Percentiles rank a stretch among this genome's conserved stretches.
These are phyloP conservation scores for Yarrowia sp. DNA, from an alignment of 805 yeast genomes.

Conservation along the genomic window DNA sequence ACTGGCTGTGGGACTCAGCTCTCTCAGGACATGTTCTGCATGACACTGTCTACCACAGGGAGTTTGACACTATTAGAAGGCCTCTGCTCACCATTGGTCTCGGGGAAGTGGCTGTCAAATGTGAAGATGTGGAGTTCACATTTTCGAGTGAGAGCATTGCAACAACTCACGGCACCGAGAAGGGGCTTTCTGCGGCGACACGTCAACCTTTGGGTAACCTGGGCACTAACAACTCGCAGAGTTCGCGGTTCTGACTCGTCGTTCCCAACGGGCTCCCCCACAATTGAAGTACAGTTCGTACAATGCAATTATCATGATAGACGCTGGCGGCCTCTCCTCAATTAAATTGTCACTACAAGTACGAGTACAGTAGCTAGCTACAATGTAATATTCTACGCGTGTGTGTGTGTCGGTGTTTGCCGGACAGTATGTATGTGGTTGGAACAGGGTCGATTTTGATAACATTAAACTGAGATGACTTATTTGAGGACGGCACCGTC, in stretches of 20 bases:
- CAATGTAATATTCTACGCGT: not conserved
- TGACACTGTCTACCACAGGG: not conserved
- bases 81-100: not conserved
- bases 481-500: slow-evolving; percentile 98
- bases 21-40: not conserved
- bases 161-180: not conserved
- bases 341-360: too few relatives aligned
- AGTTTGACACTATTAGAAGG: not conserved
- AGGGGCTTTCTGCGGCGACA: not conserved
- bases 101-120: not conserved
- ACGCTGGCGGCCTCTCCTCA: too few relatives aligned
- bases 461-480: slow-evolving; percentile 27
- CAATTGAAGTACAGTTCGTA: not conserved
- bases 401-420: not conserved
- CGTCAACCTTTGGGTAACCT: not conserved
- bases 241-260: not conserved
- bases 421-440: too few relatives aligned
- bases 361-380: too few relatives aligned
- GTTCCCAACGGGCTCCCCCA: not conserved
- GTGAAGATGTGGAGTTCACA: not conserved
- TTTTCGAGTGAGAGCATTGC: not conserved
- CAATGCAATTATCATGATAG: not conserved
- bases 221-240: not conserved
- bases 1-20: not conserved
- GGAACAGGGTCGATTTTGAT: not conserved